Evolutionary conservation across 345 rosid species (phyloP).

Genomic region (Sisymbrium altissimum): DNA sequence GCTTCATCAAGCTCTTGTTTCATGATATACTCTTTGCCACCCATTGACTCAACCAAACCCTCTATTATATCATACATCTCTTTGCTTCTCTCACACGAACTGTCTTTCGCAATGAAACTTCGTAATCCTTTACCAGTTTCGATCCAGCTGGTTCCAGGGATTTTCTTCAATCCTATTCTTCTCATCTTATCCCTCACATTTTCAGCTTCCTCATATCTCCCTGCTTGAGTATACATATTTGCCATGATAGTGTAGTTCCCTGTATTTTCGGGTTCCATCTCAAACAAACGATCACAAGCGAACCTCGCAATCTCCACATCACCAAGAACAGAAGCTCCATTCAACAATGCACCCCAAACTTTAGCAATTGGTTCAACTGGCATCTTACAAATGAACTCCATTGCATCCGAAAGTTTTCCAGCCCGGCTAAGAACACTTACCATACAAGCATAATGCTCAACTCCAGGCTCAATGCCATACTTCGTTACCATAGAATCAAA

Average conservation of each 20-base stretch:
- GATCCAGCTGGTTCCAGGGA: conserved; percentile 75
- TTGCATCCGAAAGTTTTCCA: conserved; percentile 67
- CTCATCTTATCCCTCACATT: conserved; percentile 56
- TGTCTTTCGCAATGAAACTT: conserved; percentile 46
- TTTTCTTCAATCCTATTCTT: conserved; percentile 63
- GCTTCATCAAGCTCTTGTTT: conserved; percentile 37
- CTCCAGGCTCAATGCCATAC: conserved; percentile 50
- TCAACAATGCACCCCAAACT: conserved; percentile 86
- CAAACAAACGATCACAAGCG: conserved; percentile 55
- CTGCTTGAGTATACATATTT: conserved; percentile 70
- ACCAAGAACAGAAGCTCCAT: conserved; percentile 68
- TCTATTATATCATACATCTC: conserved; percentile 43
- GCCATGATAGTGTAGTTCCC: conserved; percentile 79
- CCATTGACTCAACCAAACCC: conserved; percentile 44
- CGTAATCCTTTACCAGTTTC: conserved; percentile 46
- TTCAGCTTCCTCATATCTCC: conserved; percentile 87
- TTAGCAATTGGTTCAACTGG: conserved; percentile 66
- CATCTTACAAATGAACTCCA: conserved; percentile 62
- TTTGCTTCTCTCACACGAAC: conserved; percentile 41
- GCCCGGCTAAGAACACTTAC: conserved; percentile 75
- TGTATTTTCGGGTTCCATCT: conserved; percentile 74
- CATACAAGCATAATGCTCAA: conserved; percentile 85
- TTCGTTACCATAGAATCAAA: conserved; percentile 51
- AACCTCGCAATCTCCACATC: conserved; percentile 65
- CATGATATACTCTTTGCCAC: conserved; percentile 41